These are phyloP conservation scores for Barnettozyma vustinii DNA, from an alignment of 805 yeast genomes.

Conservation along the genomic window DNA sequence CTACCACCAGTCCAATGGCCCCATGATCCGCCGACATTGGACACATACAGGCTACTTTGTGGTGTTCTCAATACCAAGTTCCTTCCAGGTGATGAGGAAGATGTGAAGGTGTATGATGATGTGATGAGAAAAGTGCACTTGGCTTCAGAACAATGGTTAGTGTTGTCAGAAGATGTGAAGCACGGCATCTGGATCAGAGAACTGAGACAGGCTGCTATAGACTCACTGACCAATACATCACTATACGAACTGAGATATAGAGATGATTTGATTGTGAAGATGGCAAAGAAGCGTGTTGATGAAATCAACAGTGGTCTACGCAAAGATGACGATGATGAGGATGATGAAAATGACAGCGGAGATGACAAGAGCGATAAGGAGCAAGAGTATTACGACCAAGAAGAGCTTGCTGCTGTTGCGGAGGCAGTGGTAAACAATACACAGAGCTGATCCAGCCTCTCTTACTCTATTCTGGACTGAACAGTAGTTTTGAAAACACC, in stretches of 20 bases:
- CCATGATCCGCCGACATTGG: constrained; percentile 45
- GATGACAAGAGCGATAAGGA: constrained; percentile 3
- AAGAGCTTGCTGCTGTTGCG: constrained; percentile 24
- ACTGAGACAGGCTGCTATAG: constrained; percentile 38
- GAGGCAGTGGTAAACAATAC: constrained; percentile 21
- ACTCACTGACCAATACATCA: constrained; percentile 35
- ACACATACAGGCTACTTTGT: constrained; percentile 35
- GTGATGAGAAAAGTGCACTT: constrained; percentile 36
- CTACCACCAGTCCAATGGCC: constrained; percentile 45
- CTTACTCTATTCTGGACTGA: background rate
- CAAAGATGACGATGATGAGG: constrained; percentile 6
- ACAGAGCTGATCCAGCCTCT: background rate
- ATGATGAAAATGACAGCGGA: constrained; percentile 2
- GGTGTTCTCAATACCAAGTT: constrained; percentile 22
- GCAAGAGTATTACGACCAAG: constrained; percentile 17
- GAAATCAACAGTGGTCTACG: background rate
- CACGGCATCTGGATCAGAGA: constrained; percentile 41
- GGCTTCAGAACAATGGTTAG: constrained; percentile 42
- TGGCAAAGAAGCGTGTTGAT: constrained; percentile 18
- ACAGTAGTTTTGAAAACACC: too few relatives aligned
- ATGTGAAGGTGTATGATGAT: constrained; percentile 17
- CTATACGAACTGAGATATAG: constrained; percentile 40
- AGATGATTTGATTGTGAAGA: constrained; percentile 34
- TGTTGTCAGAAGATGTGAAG: constrained; percentile 29
- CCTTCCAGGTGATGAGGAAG: constrained; percentile 11